phyloP scores from a whole-genome alignment of 805 yeast genomes.

The Lipomyces spencermartinsiae region DNA sequence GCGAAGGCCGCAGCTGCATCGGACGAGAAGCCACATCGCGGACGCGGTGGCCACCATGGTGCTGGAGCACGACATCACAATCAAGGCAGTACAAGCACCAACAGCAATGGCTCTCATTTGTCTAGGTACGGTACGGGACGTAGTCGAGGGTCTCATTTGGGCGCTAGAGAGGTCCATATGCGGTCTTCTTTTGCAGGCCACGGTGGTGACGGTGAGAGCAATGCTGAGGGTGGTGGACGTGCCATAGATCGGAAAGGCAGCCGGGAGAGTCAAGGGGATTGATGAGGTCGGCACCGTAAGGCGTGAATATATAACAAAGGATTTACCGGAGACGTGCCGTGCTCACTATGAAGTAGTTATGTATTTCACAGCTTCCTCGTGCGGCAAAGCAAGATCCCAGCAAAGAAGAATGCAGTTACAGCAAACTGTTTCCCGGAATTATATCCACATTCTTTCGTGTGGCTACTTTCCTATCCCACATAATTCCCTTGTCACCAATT shows the following conservation, averaged over 20 bases:
- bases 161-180: not conserved
- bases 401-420: no score
- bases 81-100: not conserved
- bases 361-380: no score
- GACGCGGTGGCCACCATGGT: conserved; percentile 17
- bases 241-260: not conserved
- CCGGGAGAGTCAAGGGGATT: not conserved
- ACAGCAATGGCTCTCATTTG: not conserved
- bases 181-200: not conserved
- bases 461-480: no score
- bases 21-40: conserved; percentile 22
- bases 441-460: no score
- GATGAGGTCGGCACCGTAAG: not conserved
- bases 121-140: not conserved
- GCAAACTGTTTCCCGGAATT: no score
- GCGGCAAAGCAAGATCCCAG: no score
- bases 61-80: conserved; percentile 6
- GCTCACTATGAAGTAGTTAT: no score
- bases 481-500: no score
- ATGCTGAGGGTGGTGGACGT: not conserved
- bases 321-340: no score
- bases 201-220: conserved; percentile 3
- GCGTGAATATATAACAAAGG: not conserved
- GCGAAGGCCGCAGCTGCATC: conserved; percentile 18
- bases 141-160: not conserved